Base-by-base conservation (phyloP, 2,329 filamentous ascomycete species). In the Sphaerulina populicola region DNA sequence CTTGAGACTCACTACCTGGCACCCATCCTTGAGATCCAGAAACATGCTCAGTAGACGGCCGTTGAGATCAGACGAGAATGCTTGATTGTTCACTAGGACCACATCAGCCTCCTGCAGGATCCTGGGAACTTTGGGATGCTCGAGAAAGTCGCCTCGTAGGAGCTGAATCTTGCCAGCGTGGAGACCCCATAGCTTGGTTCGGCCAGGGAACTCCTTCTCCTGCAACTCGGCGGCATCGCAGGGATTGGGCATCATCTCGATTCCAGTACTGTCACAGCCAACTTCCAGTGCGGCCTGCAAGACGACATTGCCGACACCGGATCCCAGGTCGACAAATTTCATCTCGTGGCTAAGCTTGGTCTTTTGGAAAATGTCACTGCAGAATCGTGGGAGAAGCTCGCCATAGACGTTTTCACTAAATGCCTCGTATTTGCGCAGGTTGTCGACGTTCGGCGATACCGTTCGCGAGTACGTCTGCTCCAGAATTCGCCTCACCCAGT, bases 31-130 rank as follows among this genome's bases (percentile, higher is more conserved):
- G 56, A 97, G 74, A 64, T 98, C 93, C 54, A 98, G 74, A 64
- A 98, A 97, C 73, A 94, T 88, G 61, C 88, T 82, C 59, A 91
- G 81, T 41, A 98, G 75, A 55, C 82, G 80, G 64, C 88, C 85
- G 70, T 97, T 98, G 49, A 96, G 79, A 60, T 84, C 78, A 11
- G 90, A 84, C 5, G 85, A 90, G 70, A 98, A 98, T 2, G 89
- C 93, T 70, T 97, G 90, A 71, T 98, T 98, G 74, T 98, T 98
- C 62, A 97, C 91, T 23, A 98, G 78, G 14, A 98, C 81, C n/a
- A 97, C 90, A 66, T 98, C 93, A 1, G 93, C 91, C 49, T 83
- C 81, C 67, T 85, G 84, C 44, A 98, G 76, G 6, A 83, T 83
- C 21, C 81, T 77, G 53, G 83, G 77, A 44, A 96, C 88, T 52